Evolutionary conservation across 2,329 filamentous ascomycete genomes (phyloP).

Genomic region (Nemania bipapillata): DNA sequence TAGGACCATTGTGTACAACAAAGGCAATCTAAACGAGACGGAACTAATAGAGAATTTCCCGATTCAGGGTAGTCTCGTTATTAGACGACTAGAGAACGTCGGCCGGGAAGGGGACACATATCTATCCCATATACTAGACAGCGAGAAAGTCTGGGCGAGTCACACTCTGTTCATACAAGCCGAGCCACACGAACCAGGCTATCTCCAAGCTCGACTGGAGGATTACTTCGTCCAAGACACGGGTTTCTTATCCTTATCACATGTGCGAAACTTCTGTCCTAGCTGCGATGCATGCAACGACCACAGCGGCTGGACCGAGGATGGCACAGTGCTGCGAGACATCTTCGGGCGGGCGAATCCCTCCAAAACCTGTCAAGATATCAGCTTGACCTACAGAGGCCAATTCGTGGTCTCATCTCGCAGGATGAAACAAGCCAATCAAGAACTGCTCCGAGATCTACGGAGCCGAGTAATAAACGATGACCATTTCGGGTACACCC

Average conservation of each 20-base stretch:
- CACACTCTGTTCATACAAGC: constrained; percentile 41
- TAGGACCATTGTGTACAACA: constrained; percentile 41
- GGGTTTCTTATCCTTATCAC: constrained; percentile 38
- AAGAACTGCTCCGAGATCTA: constrained; percentile 31
- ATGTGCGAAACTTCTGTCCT: constrained; percentile 38
- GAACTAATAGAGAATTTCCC: constrained; percentile 34
- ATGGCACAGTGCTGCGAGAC: constrained; percentile 31
- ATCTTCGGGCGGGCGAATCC: constrained; percentile 35
- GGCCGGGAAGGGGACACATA: constrained; percentile 41
- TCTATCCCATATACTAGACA: constrained; percentile 34
- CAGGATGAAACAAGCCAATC: constrained; percentile 36
- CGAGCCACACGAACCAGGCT: constrained; percentile 38
- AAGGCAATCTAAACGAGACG: constrained; percentile 37
- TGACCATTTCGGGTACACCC: constrained; percentile 34
- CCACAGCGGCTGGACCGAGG: constrained; percentile 37
- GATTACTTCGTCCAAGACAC: constrained; percentile 39
- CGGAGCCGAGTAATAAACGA: constrained; percentile 25
- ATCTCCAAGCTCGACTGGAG: constrained; percentile 37
- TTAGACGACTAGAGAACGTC: constrained; percentile 38
- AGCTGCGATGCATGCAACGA: constrained; percentile 40
- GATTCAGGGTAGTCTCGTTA: constrained; percentile 28
- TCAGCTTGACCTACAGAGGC: constrained; percentile 39
- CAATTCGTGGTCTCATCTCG: constrained; percentile 40
- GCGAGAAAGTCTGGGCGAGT: constrained; percentile 37
- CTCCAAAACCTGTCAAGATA: constrained; percentile 30